Evolutionary conservation across 176 grass and related monocot species (phyloP).

Genomic region (Rhipidocladum racemiflorum): DNA sequence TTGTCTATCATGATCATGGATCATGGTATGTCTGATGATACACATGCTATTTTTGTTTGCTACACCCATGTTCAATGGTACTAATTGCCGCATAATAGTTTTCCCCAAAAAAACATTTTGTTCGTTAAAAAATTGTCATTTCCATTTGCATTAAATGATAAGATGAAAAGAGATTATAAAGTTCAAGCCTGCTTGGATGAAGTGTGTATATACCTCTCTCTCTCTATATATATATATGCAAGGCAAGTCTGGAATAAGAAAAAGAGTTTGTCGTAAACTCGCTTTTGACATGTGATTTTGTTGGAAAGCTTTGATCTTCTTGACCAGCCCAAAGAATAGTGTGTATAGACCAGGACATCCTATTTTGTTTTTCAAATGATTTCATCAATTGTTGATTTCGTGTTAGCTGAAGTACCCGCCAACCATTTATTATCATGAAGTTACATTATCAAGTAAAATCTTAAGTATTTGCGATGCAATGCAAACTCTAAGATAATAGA

Average conservation of each 20-base stretch:
- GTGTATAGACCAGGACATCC: background rate
- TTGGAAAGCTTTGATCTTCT: background rate
- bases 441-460: background rate
- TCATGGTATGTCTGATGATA: background rate
- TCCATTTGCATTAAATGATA: background rate
- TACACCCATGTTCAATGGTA: background rate
- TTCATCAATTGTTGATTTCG: background rate
- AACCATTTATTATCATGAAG: background rate
- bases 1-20: background rate
- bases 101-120: background rate
- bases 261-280: background rate
- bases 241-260: background rate
- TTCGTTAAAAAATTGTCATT: background rate
- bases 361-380: conserved; percentile 7
- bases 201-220: too few relatives aligned
- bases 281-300: background rate
- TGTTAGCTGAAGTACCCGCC: background rate
- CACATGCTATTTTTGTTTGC: background rate
- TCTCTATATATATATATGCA: background rate
- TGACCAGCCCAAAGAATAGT: background rate
- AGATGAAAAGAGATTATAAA: background rate
- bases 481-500: background rate
- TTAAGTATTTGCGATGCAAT: background rate
- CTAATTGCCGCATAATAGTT: background rate
- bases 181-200: background rate